Evolutionary conservation across 768 basidiomycete species (phyloP).

Genomic region (Xerocomellus intermedius): DNA sequence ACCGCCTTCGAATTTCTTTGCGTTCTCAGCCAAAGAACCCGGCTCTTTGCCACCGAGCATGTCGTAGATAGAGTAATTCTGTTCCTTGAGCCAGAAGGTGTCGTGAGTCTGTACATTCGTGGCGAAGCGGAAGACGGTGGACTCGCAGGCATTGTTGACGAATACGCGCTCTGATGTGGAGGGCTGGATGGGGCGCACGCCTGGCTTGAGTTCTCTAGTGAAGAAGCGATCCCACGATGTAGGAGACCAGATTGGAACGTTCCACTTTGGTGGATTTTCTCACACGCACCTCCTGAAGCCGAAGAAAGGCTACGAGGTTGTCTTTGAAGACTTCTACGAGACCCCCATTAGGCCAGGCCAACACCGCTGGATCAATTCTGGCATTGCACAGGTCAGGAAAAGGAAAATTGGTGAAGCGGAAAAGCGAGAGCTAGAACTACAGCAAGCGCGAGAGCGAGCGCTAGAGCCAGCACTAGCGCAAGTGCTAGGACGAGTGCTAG

Average conservation of each 20-base stretch:
- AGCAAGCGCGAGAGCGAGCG: too few species aligned
- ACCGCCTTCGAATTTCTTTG: conserved; percentile 44
- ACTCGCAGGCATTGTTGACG: conserved; percentile 49
- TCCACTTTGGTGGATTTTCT: conserved; percentile 63
- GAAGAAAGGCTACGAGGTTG: not conserved
- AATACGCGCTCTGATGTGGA: too few species aligned
- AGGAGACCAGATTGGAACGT: conserved; percentile 41
- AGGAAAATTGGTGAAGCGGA: too few species aligned
- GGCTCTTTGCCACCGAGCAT: conserved; percentile 38
- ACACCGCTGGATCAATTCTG: conserved; percentile 3
- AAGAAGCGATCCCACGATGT: conserved; percentile 57
- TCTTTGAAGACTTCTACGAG: conserved; percentile 11
- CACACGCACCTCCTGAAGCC: conserved; percentile 40
- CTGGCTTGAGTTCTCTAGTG: conserved; percentile 35
- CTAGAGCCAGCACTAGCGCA: too few species aligned
- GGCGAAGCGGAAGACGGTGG: conserved; percentile 37
- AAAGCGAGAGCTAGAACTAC: too few species aligned
- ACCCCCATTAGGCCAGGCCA: not conserved
- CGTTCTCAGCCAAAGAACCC: conserved; percentile 1
- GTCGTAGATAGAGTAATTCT: conserved; percentile 57
- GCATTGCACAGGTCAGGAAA: not conserved
- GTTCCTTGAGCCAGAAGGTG: conserved; percentile 56
- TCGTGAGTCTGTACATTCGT: conserved; percentile 40
- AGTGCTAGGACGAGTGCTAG: too few species aligned
- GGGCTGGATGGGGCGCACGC: too few species aligned